Evolutionary conservation across 2,329 filamentous ascomycete species (phyloP).

Genomic region (Lasiodiplodia citricola): DNA sequence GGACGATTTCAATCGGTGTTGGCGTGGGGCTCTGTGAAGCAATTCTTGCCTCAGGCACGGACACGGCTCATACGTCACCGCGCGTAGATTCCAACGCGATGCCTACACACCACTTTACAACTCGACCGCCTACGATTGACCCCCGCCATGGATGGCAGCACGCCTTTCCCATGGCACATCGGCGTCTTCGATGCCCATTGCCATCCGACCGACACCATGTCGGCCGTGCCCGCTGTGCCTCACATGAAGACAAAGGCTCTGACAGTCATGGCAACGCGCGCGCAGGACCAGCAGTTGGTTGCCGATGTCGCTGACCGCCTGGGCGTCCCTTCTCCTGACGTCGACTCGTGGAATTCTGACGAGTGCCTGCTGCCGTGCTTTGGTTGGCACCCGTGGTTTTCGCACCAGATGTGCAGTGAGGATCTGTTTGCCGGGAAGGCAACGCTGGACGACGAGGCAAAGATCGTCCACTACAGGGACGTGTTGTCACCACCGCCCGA

Average conservation of each 20-base stretch:
- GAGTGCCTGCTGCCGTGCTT: constrained; percentile 71
- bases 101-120: background rate
- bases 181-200: constrained; percentile 81
- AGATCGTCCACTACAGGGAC: constrained; percentile 67
- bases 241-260: constrained; percentile 70
- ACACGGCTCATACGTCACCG: background rate
- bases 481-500: constrained; percentile 65
- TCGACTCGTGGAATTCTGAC: constrained; percentile 37
- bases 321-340: constrained; percentile 48
- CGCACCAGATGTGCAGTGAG: constrained; percentile 75
- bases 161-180: constrained; percentile 68
- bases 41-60: background rate
- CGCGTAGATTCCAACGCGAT: background rate
- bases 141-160: background rate
- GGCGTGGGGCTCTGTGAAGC: background rate
- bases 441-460: constrained; percentile 49
- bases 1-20: background rate
- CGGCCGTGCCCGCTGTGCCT: constrained; percentile 62
- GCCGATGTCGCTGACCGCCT: constrained; percentile 62
- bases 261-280: constrained; percentile 78
- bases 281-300: constrained; percentile 77
- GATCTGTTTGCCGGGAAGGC: constrained; percentile 37
- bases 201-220: constrained; percentile 81
- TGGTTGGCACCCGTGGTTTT: constrained; percentile 89
- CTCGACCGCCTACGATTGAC: background rate